Percentiles rank a stretch among this genome's conserved stretches.
Conservation (phyloP, 352 stramenopile genomes). For the Phytophthora sp. region DNA sequence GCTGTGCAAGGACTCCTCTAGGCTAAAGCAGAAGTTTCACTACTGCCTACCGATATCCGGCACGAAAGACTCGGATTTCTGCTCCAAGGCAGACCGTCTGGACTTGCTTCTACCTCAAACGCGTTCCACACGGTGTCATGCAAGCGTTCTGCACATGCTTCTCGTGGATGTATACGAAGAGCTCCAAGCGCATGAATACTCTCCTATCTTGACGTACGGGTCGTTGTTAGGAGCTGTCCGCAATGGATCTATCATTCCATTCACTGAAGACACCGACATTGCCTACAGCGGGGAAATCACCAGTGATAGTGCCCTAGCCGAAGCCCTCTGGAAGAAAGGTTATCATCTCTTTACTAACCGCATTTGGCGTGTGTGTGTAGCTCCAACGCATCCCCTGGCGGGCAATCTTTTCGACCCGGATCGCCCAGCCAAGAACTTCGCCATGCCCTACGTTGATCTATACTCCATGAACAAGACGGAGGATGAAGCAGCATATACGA, state of each 20-base stretch:
- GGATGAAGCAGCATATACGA: background rate
- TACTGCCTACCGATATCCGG: conserved; percentile 54
- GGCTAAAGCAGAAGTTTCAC: background rate
- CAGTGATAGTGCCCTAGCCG: background rate
- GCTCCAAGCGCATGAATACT: conserved; percentile 14
- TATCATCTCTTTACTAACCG: conserved; percentile 44
- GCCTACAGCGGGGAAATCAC: conserved; percentile 22
- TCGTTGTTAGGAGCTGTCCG: conserved; percentile 52
- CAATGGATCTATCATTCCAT: conserved; percentile 46
- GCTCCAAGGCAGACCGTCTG: conserved; percentile 39
- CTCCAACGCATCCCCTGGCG: conserved; percentile 38
- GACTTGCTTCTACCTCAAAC: conserved; percentile 30
- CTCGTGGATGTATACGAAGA: conserved; percentile 54
- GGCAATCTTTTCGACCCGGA: conserved; percentile 33
- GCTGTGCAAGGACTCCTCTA: background rate
- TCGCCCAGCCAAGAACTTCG: background rate
- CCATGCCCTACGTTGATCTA: conserved; percentile 37
- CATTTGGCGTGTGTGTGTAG: conserved; percentile 40
- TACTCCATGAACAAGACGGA: conserved; percentile 20
- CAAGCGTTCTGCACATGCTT: conserved; percentile 54
- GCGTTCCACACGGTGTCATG: conserved; percentile 36
- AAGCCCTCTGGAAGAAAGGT: conserved; percentile 31
- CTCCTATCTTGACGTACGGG: conserved; percentile 43
- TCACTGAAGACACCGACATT: conserved; percentile 54
- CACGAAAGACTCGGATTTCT: conserved; percentile 45